These are phyloP conservation scores for Russula earlei DNA, from an alignment of 768 basidiomycete genomes.

Conservation along the genomic window DNA sequence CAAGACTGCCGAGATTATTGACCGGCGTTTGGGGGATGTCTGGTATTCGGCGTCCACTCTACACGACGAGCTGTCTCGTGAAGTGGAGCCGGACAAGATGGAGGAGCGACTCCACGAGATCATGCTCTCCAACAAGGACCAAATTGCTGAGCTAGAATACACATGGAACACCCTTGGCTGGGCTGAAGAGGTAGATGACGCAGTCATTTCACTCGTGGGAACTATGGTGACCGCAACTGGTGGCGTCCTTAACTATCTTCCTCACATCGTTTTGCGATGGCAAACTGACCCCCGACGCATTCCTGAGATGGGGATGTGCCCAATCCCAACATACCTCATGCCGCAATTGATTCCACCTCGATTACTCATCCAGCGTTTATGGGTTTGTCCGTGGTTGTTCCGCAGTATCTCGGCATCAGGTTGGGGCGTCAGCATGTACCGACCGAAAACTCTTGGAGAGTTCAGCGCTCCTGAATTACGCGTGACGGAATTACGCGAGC, in stretches of 20 bases:
- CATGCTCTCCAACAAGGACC: background rate
- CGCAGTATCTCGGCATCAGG: background rate
- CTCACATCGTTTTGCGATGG: background rate
- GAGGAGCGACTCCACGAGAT: conserved; percentile 4
- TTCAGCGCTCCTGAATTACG: conserved; percentile 5
- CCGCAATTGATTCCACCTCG: conserved; percentile 11
- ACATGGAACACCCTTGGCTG: conserved; percentile 13
- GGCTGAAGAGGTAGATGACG: conserved; percentile 6
- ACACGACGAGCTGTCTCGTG: background rate
- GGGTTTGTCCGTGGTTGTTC: conserved; percentile 3
- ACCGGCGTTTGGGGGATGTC: conserved; percentile 2
- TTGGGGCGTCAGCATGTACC: background rate
- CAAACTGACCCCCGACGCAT: background rate
- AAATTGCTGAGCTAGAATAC: conserved; percentile 3
- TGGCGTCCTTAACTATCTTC: conserved; percentile 9
- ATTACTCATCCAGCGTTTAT: conserved; percentile 5
- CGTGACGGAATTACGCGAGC: background rate
- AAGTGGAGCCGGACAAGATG: conserved; percentile 10
- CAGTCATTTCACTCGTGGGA: background rate
- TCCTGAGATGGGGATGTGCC: background rate
- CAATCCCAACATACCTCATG: background rate
- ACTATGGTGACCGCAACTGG: conserved; percentile 3
- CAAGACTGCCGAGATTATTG: conserved; percentile 4
- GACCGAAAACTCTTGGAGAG: conserved; percentile 3
- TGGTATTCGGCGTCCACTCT: conserved; percentile 1